These are phyloP conservation scores for Tylopilus balloui DNA, from an alignment of 768 basidiomycete genomes.

Conservation along the genomic window DNA sequence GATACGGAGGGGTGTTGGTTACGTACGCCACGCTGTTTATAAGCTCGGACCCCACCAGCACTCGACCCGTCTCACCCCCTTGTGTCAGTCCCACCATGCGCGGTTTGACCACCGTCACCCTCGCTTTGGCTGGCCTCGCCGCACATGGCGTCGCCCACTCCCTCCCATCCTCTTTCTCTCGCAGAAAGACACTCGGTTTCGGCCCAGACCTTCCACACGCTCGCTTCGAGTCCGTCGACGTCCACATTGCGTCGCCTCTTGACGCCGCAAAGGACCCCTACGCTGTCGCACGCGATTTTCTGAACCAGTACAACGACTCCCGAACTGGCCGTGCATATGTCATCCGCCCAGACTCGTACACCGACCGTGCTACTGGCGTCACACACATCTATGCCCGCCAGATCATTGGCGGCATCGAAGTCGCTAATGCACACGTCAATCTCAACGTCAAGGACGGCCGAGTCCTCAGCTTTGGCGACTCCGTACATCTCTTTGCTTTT, in stretches of 20 bases:
- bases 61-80: not conserved
- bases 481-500: conserved; percentile 45
- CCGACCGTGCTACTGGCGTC: conserved; percentile 79
- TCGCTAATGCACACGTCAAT: conserved; percentile 89
- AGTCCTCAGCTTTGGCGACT: conserved; percentile 84
- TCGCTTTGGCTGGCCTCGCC: conserved; percentile 57
- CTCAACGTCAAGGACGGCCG: conserved; percentile 83
- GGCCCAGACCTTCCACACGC: conserved; percentile 78
- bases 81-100: conserved; percentile 42
- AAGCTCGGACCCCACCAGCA: conserved; percentile 1
- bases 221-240: conserved; percentile 51
- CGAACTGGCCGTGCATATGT: conserved; percentile 41
- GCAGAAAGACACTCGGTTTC: conserved; percentile 86
- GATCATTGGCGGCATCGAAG: conserved; percentile 79
- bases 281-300: conserved; percentile 60
- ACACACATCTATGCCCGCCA: conserved; percentile 89
- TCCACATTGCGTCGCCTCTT: conserved; percentile 34
- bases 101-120: conserved; percentile 58
- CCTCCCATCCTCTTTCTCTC: conserved; percentile 10
- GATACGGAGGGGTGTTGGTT: conserved; percentile 10
- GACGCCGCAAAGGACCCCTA: conserved; percentile 45
- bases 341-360: conserved; percentile 82
- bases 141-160: conserved; percentile 49
- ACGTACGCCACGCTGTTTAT: conserved; percentile 19
- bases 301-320: conserved; percentile 37